A percentile compares a stretch with the other conserved stretches of the same genome.
Evolutionary conservation across 2,329 filamentous ascomycete genomes (phyloP).

Genomic region (Xylariaceae sp.): DNA sequence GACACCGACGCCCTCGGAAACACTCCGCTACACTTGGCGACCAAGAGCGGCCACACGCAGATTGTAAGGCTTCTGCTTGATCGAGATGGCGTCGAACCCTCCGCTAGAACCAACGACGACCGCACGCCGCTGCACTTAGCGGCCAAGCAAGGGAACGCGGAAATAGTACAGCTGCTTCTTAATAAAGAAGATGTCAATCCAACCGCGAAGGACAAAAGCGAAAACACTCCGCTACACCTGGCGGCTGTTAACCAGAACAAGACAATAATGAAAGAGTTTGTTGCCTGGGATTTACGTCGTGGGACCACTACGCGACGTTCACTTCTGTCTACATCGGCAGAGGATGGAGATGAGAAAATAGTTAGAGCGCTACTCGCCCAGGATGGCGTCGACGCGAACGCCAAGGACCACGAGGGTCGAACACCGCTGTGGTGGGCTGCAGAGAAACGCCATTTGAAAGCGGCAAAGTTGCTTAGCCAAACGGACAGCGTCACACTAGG

Average conservation of each 20-base stretch:
- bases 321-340: background rate
- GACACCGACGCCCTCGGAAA: background rate
- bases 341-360: background rate
- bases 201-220: background rate
- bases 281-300: background rate
- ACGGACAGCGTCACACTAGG: background rate
- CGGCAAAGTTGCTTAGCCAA: background rate
- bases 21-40: background rate
- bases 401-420: background rate
- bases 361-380: background rate
- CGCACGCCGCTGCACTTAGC: background rate
- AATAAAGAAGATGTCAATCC: background rate
- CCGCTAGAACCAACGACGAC: background rate
- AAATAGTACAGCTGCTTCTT: background rate
- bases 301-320: background rate
- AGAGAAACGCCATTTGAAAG: background rate
- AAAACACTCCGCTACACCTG: background rate
- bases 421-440: background rate
- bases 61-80: background rate
- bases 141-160: background rate
- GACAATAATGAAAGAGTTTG: background rate
- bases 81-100: background rate
- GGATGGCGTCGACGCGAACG: background rate
- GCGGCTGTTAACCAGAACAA: background rate
- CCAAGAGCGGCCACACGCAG: too few species aligned